These are phyloP conservation scores for Oryza rufipogon DNA, from an alignment of 176 grass and related monocot species.

Conservation along the genomic window DNA sequence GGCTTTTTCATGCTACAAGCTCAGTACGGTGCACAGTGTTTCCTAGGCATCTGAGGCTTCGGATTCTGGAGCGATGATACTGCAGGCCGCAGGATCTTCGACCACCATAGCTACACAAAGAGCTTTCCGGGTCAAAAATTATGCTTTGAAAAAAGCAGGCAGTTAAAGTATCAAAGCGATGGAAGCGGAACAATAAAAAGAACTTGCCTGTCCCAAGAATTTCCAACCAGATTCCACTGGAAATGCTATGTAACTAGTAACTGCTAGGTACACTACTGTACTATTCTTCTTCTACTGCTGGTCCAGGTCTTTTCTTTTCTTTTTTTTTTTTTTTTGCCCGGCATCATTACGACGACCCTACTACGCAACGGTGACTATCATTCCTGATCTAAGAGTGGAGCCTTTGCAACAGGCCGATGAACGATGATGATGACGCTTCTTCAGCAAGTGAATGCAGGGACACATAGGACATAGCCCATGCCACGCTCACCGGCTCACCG, in stretches of 20 bases:
- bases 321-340: not conserved
- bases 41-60: not conserved
- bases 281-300: constrained; percentile 17
- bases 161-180: constrained; percentile 41
- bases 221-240: constrained; percentile 1
- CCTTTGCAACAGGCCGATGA: constrained; percentile 9
- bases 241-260: constrained; percentile 14
- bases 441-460: constrained; percentile 43
- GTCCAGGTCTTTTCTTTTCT: constrained; percentile 11
- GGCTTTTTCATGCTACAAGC: constrained; percentile 13
- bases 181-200: not conserved
- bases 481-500: not conserved
- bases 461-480: constrained; percentile 13
- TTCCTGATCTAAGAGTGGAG: constrained; percentile 29
- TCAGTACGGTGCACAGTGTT: not conserved
- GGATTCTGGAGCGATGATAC: not conserved
- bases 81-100: not conserved
- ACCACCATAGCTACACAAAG: not conserved
- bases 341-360: constrained; percentile 10
- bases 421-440: constrained; percentile 38
- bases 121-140: constrained; percentile 32
- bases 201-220: constrained; percentile 17
- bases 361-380: constrained; percentile 14
- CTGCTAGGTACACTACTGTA: not conserved
- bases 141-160: constrained; percentile 36